A percentile compares a stretch with the other conserved stretches of the same genome.
phyloP scores from a whole-genome alignment of 2,329 filamentous ascomycete genomes.

The Monosporascus ibericus region DNA sequence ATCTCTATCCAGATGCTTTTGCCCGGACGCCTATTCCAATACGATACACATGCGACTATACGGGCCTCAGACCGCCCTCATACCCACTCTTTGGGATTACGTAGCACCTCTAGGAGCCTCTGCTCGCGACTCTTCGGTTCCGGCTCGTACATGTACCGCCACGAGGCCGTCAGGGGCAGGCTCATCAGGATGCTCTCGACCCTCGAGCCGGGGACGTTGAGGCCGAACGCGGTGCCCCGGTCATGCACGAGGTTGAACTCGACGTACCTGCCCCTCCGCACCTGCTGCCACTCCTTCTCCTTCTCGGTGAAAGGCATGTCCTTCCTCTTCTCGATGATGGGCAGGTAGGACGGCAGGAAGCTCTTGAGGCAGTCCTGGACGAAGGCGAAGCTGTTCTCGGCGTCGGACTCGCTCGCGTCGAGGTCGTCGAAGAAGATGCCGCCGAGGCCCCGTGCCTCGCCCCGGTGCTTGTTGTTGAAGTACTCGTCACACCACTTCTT shows the following conservation, averaged over 20 bases:
- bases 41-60: too few species aligned
- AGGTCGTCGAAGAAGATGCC: conserved; percentile 99
- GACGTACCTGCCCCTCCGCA: conserved; percentile 89
- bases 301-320: conserved; percentile 82
- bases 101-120: conserved; percentile 67
- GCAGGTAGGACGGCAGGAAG: conserved; percentile 86
- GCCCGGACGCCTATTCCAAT: too few species aligned
- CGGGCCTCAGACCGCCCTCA: conserved; percentile 23
- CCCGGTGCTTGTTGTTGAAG: conserved; percentile 88
- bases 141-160: conserved; percentile 92
- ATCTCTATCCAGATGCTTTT: too few species aligned
- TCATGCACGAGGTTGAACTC: conserved; percentile 99
- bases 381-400: conserved; percentile 86
- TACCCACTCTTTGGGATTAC: conserved; percentile 62
- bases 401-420: conserved; percentile 78
- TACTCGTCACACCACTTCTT: conserved; percentile 99
- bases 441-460: conserved; percentile 79
- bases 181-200: conserved; percentile 98
- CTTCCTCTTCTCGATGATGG: conserved; percentile 82
- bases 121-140: conserved; percentile 71
- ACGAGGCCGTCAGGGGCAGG: conserved; percentile 83
- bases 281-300: conserved; percentile 95
- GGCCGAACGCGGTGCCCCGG: conserved; percentile 85
- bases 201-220: conserved; percentile 85
- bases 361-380: conserved; percentile 77